phyloP scores from a whole-genome alignment of 2,329 filamentous ascomycete species.

The Xylariaceae sp. region DNA sequence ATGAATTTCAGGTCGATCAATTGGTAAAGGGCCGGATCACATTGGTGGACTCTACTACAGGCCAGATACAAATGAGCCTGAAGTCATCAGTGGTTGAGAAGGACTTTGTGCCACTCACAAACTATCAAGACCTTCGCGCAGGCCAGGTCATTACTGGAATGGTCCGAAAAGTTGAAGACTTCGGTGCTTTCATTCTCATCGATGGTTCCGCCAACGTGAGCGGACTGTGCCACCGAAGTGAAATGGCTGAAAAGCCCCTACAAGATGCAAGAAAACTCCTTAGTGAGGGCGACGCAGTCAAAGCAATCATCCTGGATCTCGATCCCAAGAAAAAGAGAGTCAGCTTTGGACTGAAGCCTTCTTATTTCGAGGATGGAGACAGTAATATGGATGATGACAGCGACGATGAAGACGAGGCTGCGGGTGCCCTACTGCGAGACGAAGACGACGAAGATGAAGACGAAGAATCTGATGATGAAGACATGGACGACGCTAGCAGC shows the following conservation, averaged over 20 bases:
- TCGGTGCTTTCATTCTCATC: constrained; percentile 91
- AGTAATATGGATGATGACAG: constrained; percentile 58
- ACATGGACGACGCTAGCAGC: constrained; percentile 54
- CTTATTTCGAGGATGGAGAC: constrained; percentile 75
- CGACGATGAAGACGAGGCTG: constrained; percentile 52
- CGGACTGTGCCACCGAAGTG: constrained; percentile 88
- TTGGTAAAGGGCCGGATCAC: constrained; percentile 88
- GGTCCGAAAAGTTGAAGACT: constrained; percentile 92
- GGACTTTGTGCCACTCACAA: constrained; percentile 75
- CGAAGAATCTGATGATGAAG: constrained; percentile 49
- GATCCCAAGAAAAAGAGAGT: constrained; percentile 78
- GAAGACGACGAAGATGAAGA: constrained; percentile 45
- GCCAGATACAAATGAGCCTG: constrained; percentile 83
- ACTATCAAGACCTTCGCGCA: constrained; percentile 76
- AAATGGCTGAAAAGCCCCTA: constrained; percentile 86
- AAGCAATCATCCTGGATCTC: constrained; percentile 84
- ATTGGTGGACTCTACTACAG: constrained; percentile 69
- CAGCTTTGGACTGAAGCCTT: constrained; percentile 91
- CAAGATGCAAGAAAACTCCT: constrained; percentile 90
- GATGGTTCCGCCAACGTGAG: constrained; percentile 89
- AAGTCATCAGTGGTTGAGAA: constrained; percentile 85
- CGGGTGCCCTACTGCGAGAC: constrained; percentile 51
- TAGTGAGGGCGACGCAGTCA: constrained; percentile 88
- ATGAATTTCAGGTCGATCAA: constrained; percentile 85
- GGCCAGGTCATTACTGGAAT: constrained; percentile 89